These are phyloP conservation scores for Fusarium nanum DNA, from an alignment of 2,329 filamentous ascomycete genomes.

Conservation along the genomic window DNA sequence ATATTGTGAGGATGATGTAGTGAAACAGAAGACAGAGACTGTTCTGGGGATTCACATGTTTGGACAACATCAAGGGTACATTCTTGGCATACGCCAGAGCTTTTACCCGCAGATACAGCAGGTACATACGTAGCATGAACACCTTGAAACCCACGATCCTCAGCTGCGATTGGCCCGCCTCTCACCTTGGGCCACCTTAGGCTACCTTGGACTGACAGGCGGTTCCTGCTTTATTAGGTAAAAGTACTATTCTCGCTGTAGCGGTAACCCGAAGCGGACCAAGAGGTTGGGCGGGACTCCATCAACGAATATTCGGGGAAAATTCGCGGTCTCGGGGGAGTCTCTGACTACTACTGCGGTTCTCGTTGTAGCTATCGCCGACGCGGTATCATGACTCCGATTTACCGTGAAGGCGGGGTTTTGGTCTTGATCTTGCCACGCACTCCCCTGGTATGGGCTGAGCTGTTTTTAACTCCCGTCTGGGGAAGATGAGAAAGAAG, in stretches of 20 bases:
- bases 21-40: not conserved
- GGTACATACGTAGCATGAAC: slow-evolving; percentile 21
- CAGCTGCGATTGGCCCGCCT: slow-evolving; percentile 34
- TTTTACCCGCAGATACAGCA: slow-evolving; percentile 21
- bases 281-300: not conserved
- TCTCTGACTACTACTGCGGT: slow-evolving; percentile 3
- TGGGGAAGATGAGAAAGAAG: slow-evolving; percentile 24
- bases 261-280: slow-evolving; percentile 10
- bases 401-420: slow-evolving; percentile 25
- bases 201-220: not conserved
- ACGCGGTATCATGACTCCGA: slow-evolving; percentile 33
- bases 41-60: not conserved
- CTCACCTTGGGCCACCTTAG: slow-evolving; percentile 14
- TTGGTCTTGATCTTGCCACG: slow-evolving; percentile 1
- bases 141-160: slow-evolving; percentile 13
- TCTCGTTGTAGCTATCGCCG: slow-evolving; percentile 22
- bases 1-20: slow-evolving; percentile 7
- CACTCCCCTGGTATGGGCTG: not conserved
- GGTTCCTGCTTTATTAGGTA: slow-evolving; percentile 40
- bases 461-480: slow-evolving; percentile 15
- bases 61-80: slow-evolving; percentile 5
- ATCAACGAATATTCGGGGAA: slow-evolving; percentile 26
- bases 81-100: slow-evolving; percentile 26
- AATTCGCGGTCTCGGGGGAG: slow-evolving; percentile 34
- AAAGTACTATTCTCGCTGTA: slow-evolving; percentile 28